Conservation (phyloP, 169 alveolate species). For the Babesia gibsoni region DNA sequence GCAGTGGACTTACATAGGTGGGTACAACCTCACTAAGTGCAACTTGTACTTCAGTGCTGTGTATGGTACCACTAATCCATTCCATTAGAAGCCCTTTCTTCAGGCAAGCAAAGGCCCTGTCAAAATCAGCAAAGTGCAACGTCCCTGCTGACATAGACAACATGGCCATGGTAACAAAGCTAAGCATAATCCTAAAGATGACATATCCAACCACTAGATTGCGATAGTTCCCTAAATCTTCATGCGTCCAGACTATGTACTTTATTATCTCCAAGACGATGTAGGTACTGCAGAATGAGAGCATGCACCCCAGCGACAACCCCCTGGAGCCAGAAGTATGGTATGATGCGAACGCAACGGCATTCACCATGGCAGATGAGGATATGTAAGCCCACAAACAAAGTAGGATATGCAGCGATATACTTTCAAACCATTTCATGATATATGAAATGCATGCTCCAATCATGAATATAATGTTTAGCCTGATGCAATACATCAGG, state of each 20-base stretch:
- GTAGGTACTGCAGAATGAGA: conserved; percentile 25
- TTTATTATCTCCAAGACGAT: conserved; percentile 16
- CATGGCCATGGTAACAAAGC: conserved; percentile 5
- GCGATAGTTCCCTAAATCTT: not conserved
- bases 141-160: not conserved
- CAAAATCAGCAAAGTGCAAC: conserved; percentile 4
- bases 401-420: not conserved
- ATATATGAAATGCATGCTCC: not conserved
- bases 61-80: conserved; percentile 29
- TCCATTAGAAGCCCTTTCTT: conserved; percentile 3
- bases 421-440: conserved; percentile 19
- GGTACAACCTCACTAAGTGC: conserved; percentile 20
- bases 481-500: conserved; percentile 31
- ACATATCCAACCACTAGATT: not conserved
- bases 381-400: conserved; percentile 27
- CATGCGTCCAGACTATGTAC: not conserved
- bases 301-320: conserved; percentile 24
- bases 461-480: conserved; percentile 10
- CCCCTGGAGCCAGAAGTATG: conserved; percentile 32
- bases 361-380: conserved; percentile 21
- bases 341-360: conserved; percentile 45
- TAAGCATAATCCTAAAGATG: not conserved
- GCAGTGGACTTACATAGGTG: conserved; percentile 5
- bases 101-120: not conserved
- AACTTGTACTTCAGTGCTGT: not conserved